A percentile compares a stretch with the other conserved stretches of the same genome.
These are phyloP conservation scores for Teunomyces stri DNA, from an alignment of 805 yeast species.

Conservation along the genomic window DNA sequence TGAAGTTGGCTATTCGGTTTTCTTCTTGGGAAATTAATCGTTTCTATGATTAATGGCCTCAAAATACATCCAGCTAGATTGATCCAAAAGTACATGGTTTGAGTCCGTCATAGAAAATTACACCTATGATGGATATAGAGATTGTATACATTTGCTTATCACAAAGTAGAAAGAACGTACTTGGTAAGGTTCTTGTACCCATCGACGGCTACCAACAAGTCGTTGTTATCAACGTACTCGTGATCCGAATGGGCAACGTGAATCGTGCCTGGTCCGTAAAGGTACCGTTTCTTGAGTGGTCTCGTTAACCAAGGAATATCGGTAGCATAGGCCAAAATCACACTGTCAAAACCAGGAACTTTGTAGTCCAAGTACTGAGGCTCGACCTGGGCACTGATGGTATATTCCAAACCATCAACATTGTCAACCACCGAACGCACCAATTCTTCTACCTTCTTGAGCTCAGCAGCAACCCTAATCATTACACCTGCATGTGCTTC, in stretches of 20 bases:
- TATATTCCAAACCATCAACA: slow-evolving; percentile 21
- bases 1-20: slow-evolving; percentile 3
- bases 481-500: slow-evolving; percentile 47
- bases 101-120: slow-evolving; percentile 36
- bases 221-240: slow-evolving; percentile 49
- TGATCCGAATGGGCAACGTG: slow-evolving; percentile 58
- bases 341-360: slow-evolving; percentile 62
- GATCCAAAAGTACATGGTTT: slow-evolving; percentile 39
- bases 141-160: slow-evolving; percentile 37
- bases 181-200: slow-evolving; percentile 49
- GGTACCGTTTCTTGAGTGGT: slow-evolving; percentile 36
- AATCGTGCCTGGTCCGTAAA: slow-evolving; percentile 69
- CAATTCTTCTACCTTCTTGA: slow-evolving; percentile 33
- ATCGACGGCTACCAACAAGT: slow-evolving; percentile 48
- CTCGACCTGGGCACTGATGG: slow-evolving; percentile 18
- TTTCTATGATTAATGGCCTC: slow-evolving; percentile 8
- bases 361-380: slow-evolving; percentile 54
- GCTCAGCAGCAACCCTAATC: slow-evolving; percentile 53
- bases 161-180: slow-evolving; percentile 11
- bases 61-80: slow-evolving; percentile 30
- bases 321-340: slow-evolving; percentile 50
- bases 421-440: slow-evolving; percentile 35
- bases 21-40: slow-evolving; percentile 1
- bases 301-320: slow-evolving; percentile 29
- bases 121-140: slow-evolving; percentile 44